Evolutionary conservation across 495 filamentous ascomycete genomes (phyloP), one percentile per base, ranked within the genome.

Genomic region (Penicillium argentinense): DNA sequence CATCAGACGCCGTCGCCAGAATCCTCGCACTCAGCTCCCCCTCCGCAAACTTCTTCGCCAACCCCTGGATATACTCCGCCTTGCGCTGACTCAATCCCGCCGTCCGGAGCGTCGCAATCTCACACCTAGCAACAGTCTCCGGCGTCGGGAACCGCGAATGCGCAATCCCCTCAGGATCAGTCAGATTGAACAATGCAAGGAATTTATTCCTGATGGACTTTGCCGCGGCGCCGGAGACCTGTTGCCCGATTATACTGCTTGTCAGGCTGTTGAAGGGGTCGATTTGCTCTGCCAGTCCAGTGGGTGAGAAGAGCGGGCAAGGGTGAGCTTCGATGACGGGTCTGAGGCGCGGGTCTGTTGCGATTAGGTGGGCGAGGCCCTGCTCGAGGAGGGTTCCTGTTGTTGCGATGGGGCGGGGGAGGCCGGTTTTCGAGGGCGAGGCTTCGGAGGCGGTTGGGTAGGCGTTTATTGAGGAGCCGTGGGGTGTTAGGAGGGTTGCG

Each of bases 221-320:
- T 18, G 93, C 95, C 3, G 93, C 93, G 3, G 89, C 88, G 13
- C 92, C 89, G 13, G 89, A 93, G 9, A 98, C 92, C 64, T 98
- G 93, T 65, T 98, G 93, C 33, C 88, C 88, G 47, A 97, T 96
- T 54, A 98, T 97, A 36, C 89, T 85, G 62, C 82, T 87, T 18
- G 78, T 77, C 29, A 98, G 77, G 42, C 83, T 84, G 41, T 82
- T 83, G 61, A 97, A 98, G 3, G 93, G 92, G 63, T 97, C 87
- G 50, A 96, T 78, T 51, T 81, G 69, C 68, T 97, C 91, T 13
- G 83, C 80, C 13, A 98, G 68, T 0, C 90, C 91, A 40, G 86
- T 84, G 2, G 89, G 80, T 5, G 87, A 87, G 67, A 97, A 96
- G 9, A 93, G 60, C 27, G 69, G 60, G 60, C 93, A 98, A 39